These are phyloP conservation scores for Fusarium guadeloupense DNA, from an alignment of 2,329 filamentous ascomycete species.

Conservation along the genomic window DNA sequence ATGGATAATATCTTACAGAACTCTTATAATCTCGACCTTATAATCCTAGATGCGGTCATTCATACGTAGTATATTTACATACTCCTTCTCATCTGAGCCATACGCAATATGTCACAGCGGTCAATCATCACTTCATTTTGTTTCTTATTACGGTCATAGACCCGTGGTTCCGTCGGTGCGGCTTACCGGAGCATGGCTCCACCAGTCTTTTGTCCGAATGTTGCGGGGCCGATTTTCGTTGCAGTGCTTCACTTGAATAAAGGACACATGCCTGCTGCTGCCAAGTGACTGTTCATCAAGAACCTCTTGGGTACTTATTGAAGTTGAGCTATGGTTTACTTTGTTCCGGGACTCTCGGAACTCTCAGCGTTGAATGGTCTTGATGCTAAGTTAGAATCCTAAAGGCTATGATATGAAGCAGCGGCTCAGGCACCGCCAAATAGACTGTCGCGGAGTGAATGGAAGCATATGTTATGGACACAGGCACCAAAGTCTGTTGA, in stretches of 20 bases:
- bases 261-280: background rate
- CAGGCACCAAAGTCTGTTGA: conserved; percentile 12
- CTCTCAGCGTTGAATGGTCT: too few relatives aligned
- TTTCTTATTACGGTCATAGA: background rate
- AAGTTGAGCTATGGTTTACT: background rate
- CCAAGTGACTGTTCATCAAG: background rate
- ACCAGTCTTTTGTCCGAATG: background rate
- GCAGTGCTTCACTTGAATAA: background rate
- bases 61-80: too few relatives aligned
- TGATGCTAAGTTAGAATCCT: too few relatives aligned
- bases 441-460: too few relatives aligned
- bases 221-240: conserved; percentile 5
- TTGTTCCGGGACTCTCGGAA: background rate
- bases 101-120: too few relatives aligned
- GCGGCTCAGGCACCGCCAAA: conserved; percentile 14
- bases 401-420: conserved; percentile 6
- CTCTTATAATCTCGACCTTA: too few relatives aligned
- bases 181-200: conserved; percentile 11
- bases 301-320: background rate
- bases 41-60: too few relatives aligned
- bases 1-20: too few relatives aligned
- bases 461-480: too few relatives aligned
- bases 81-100: too few relatives aligned
- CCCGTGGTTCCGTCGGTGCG: conserved; percentile 10
- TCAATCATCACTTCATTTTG: background rate